phyloP scores from a whole-genome alignment of 2,329 filamentous ascomycete species.

The Scedosporium minutisporum region DNA sequence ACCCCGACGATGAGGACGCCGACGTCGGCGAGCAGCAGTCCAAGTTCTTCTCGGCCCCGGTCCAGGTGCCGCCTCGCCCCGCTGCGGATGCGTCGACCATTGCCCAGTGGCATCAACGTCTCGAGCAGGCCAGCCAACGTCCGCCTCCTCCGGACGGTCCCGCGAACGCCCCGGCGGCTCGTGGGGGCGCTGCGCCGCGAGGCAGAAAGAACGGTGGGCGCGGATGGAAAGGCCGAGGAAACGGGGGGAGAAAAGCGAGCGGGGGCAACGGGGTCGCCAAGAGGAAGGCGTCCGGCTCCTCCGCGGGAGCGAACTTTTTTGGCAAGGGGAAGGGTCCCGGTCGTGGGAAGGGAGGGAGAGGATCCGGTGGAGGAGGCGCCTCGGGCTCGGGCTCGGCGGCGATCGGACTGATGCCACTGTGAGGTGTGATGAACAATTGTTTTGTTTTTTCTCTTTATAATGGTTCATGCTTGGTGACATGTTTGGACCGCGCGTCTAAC shows the following conservation, averaged over 20 bases:
- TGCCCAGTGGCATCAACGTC: slow-evolving; percentile 16
- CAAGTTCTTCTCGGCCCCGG: slow-evolving; percentile 34
- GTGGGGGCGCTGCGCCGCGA: slow-evolving; percentile 15
- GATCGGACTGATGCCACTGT: background rate
- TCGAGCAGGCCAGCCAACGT: slow-evolving; percentile 12
- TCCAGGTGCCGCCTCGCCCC: slow-evolving; percentile 24
- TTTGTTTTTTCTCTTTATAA: background rate
- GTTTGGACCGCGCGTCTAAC: background rate
- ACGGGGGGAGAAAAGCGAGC: slow-evolving; percentile 18
- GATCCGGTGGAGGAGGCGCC: slow-evolving; percentile 6
- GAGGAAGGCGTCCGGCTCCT: slow-evolving; percentile 12
- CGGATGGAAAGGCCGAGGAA: slow-evolving; percentile 14
- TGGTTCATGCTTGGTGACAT: no score
- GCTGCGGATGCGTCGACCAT: slow-evolving; percentile 19
- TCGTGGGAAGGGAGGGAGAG: slow-evolving; percentile 18
- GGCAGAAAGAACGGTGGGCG: slow-evolving; percentile 17
- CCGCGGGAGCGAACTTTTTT: slow-evolving; percentile 13
- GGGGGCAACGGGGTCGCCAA: slow-evolving; percentile 14
- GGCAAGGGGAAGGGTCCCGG: slow-evolving; percentile 9
- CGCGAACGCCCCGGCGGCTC: background rate
- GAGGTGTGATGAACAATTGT: background rate
- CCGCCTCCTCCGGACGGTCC: background rate
- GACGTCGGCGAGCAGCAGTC: slow-evolving; percentile 32
- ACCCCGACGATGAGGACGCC: slow-evolving; percentile 26
- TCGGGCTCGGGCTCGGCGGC: background rate